These are phyloP conservation scores for Ophiostoma ulmi DNA, from an alignment of 2,329 filamentous ascomycete species.

Conservation along the genomic window DNA sequence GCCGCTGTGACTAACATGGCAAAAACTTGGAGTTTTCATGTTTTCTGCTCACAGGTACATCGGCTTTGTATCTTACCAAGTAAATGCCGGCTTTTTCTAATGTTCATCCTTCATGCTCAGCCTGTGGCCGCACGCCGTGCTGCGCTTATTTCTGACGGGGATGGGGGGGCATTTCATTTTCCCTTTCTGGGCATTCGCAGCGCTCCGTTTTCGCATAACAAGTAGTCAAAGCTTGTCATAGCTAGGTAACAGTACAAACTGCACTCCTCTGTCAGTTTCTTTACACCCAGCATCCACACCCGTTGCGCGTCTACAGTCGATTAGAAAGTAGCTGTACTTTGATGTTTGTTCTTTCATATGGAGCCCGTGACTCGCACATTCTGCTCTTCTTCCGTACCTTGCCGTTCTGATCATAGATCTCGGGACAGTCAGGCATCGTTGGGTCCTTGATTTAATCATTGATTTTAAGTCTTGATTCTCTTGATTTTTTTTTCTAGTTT, in stretches of 20 bases:
- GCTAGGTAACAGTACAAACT: not conserved
- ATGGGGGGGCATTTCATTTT: not conserved
- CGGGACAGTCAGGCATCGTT: not conserved
- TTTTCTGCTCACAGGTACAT: not conserved
- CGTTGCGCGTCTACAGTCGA: not conserved
- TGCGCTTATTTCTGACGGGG: not conserved
- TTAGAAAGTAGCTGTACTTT: not conserved
- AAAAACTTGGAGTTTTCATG: not conserved
- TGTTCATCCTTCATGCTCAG: not conserved
- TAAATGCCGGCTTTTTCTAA: not conserved
- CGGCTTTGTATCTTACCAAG: not conserved
- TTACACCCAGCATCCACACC: not conserved
- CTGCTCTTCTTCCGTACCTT: not conserved
- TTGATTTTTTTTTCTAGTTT: not conserved
- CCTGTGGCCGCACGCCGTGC: not conserved
- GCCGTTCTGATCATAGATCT: not conserved
- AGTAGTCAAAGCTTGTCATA: not conserved
- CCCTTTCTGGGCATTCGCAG: slow-evolving; percentile 3
- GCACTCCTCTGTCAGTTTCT: not conserved
- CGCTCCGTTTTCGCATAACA: not conserved
- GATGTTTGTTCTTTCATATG: not conserved
- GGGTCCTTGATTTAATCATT: not conserved
- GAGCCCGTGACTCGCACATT: slow-evolving; percentile 1
- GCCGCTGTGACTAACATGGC: not conserved
- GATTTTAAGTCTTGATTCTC: not conserved